These are phyloP conservation scores for Volvox reticuliferus DNA, from an alignment of 139 green algal species.

Conservation along the genomic window DNA sequence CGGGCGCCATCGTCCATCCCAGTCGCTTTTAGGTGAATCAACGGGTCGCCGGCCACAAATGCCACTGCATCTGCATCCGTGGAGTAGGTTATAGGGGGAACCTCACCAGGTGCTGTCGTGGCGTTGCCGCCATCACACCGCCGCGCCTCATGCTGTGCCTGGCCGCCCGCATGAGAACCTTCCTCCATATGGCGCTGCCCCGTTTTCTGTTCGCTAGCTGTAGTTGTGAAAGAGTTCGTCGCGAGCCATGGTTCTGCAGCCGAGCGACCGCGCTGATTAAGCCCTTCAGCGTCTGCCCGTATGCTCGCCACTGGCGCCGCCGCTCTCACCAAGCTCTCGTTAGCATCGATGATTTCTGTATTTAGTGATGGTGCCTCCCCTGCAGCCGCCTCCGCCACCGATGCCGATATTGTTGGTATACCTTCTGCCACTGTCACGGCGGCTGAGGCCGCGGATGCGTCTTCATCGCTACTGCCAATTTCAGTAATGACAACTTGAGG, in stretches of 20 bases:
- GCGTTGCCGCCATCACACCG: no score
- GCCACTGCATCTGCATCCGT: not conserved
- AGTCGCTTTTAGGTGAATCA: not conserved
- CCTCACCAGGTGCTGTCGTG: not conserved
- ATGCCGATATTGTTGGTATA: no score
- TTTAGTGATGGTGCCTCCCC: not conserved
- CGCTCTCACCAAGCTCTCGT: not conserved
- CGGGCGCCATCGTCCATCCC: no score
- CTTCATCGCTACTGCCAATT: slow-evolving; percentile 20
- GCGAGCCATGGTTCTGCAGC: not conserved
- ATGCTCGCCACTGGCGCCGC: not conserved
- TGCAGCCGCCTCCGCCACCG: not conserved
- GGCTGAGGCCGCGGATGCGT: not conserved
- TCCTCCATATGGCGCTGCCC: not conserved
- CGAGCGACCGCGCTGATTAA: not conserved
- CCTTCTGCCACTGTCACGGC: not conserved
- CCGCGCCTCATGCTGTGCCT: not conserved
- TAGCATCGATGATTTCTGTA: not conserved
- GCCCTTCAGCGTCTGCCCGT: not conserved
- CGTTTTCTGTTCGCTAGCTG: not conserved
- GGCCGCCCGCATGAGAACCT: no score
- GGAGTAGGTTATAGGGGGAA: not conserved
- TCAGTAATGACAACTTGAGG: slow-evolving; percentile 5
- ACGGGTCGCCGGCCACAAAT: no score
- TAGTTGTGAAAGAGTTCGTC: not conserved